A percentile compares a stretch with the other conserved stretches of the same genome.
phyloP scores from a whole-genome alignment of 2,329 filamentous ascomycete species.

The Colletotrichum scovillei region DNA sequence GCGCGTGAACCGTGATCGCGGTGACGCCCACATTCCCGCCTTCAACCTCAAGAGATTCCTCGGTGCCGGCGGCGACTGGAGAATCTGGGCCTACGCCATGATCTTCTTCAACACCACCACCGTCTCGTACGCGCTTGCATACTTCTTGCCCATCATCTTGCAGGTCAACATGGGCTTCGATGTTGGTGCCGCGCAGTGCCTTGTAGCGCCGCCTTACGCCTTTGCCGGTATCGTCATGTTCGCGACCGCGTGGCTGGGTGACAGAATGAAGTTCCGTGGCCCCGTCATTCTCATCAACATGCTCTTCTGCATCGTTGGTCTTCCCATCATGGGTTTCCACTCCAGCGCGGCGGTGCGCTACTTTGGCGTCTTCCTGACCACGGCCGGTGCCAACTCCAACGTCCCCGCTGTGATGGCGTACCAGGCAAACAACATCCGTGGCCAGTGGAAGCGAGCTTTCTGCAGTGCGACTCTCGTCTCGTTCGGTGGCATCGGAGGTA shows the following conservation, averaged over 20 bases:
- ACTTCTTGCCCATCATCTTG: slow-evolving; percentile 83
- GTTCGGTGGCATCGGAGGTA: slow-evolving; percentile 82
- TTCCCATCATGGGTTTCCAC: slow-evolving; percentile 79
- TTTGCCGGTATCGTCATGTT: slow-evolving; percentile 75
- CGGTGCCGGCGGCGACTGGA: slow-evolving; percentile 60
- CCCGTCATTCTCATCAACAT: slow-evolving; percentile 75
- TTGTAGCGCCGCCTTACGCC: slow-evolving; percentile 75
- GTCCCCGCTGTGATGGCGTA: slow-evolving; percentile 80
- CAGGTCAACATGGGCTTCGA: slow-evolving; percentile 71
- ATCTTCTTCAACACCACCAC: slow-evolving; percentile 76
- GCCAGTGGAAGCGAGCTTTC: slow-evolving; percentile 89
- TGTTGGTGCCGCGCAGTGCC: slow-evolving; percentile 73
- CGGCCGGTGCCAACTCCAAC: slow-evolving; percentile 82
- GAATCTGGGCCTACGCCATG: slow-evolving; percentile 71
- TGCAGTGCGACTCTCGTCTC: slow-evolving; percentile 81
- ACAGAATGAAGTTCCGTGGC: slow-evolving; percentile 74
- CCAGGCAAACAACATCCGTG: slow-evolving; percentile 89
- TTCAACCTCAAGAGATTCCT: slow-evolving; percentile 63
- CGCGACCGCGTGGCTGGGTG: slow-evolving; percentile 69
- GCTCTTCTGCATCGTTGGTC: slow-evolving; percentile 73
- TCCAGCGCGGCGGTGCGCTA: slow-evolving; percentile 69
- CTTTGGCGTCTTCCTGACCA: slow-evolving; percentile 81
- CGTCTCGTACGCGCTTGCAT: slow-evolving; percentile 80
- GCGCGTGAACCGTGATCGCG: slow-evolving; percentile 67
- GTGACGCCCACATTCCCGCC: slow-evolving; percentile 64